Base-by-base conservation (phyloP, 2,329 filamentous ascomycete species). In the Albifimbria verrucaria region DNA sequence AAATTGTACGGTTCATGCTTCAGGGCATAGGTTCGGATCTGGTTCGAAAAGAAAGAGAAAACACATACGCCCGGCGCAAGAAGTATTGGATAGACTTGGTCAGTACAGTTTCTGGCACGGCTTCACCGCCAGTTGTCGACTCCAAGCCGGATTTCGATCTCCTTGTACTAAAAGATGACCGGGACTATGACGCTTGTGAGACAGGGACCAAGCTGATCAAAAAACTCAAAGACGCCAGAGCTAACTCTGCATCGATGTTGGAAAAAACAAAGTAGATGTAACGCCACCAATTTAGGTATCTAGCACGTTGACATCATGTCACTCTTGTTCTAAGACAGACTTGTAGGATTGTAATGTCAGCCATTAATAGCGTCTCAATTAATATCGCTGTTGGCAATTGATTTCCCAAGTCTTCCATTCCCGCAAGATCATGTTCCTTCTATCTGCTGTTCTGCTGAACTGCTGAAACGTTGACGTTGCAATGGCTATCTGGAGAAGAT, bases 21-120 rank as follows among this genome's bases (percentile, higher is more conserved):
- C 59, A 71, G 18, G 65, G 67, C 2, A 61, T 71, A 9, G 74
- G 74, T 0, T 76, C 73, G 0, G 68, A 72, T 26, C 66, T 73
- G 23, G 71, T 75, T 6, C 68, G 73, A 9, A 63, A 65, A 9
- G 71, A 77, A 36, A 48, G 26, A n/a, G 25, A 48, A 20, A 20
- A 32, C 3, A 36, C 15, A 36, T 36, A 32, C 25, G 26, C 24
- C 25, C 24, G 46, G 7, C 46, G 46, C 10, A 48, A 48, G 25
- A 32, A 15, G 26, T n/a, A 21, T 4, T 48, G 46, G 46, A 26
- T 32, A 10, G 22, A 11, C 18, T 15, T 4, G 15, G 42, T 44
- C 6, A 44, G 5, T 21, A 7, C 32, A 39, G 6, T 12, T 39
- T 12, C 32, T 12, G 32, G 18, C 5, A 4, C 12, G 18, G 12